These are phyloP conservation scores for Globisporangium perplexum DNA, from an alignment of 352 stramenopile species.

Conservation along the genomic window DNA sequence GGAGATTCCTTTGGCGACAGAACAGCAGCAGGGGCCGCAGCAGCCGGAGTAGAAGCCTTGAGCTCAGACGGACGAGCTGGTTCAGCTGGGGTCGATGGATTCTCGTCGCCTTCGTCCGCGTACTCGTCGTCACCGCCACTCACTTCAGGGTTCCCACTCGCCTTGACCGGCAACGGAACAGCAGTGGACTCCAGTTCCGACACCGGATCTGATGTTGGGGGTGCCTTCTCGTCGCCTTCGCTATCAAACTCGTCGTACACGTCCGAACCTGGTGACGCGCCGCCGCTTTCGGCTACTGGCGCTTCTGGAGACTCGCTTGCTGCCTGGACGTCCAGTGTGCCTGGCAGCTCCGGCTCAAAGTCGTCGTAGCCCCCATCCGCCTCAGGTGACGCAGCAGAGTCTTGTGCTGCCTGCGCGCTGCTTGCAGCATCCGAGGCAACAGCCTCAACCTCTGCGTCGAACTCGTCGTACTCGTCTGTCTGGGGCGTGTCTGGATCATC, in stretches of 20 bases:
- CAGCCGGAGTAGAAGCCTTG: too few species aligned
- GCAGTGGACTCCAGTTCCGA: too few species aligned
- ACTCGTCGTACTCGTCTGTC: conserved; percentile 6
- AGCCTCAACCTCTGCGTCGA: conserved; percentile 3
- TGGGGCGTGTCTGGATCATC: background rate
- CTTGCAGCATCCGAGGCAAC: background rate
- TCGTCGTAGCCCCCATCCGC: background rate
- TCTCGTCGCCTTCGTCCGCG: too few species aligned
- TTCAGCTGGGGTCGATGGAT: too few species aligned
- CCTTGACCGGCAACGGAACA: too few species aligned
- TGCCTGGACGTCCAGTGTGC: background rate
- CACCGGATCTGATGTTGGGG: background rate
- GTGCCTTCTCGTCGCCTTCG: background rate
- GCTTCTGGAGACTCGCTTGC: background rate
- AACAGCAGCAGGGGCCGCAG: background rate
- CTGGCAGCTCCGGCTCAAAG: background rate
- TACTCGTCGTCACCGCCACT: too few species aligned
- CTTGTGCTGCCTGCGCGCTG: too few species aligned
- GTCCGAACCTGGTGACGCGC: conserved; percentile 1
- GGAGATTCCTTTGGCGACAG: background rate
- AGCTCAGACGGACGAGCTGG: too few species aligned
- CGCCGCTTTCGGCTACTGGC: background rate
- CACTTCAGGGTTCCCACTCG: too few species aligned
- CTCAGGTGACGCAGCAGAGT: background rate
- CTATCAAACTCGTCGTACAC: conserved; percentile 9